These are phyloP conservation scores for Coemansia reversa DNA, from an alignment of 192 early-diverging fungal species.

Conservation along the genomic window DNA sequence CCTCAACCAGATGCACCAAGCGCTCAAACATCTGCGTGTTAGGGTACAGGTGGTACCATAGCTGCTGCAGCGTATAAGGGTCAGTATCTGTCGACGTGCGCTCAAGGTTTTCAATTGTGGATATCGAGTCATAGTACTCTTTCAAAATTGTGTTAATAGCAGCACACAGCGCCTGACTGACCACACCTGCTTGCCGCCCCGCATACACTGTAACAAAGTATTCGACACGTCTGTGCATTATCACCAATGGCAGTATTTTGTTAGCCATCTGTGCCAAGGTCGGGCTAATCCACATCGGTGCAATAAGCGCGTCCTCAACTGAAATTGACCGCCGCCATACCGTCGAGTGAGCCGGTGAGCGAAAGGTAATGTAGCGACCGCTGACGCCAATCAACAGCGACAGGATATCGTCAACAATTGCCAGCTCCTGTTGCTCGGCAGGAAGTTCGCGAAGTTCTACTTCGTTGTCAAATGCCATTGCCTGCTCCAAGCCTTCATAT, in stretches of 20 bases:
- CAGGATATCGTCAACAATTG: slow-evolving; percentile 85
- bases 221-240: slow-evolving; percentile 71
- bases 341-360: slow-evolving; percentile 29
- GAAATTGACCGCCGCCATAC: slow-evolving; percentile 49
- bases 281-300: slow-evolving; percentile 55
- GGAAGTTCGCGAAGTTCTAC: slow-evolving; percentile 43
- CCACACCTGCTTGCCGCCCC: slow-evolving; percentile 76
- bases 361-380: slow-evolving; percentile 66
- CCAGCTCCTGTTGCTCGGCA: slow-evolving; percentile 69
- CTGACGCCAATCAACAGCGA: slow-evolving; percentile 88
- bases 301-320: slow-evolving; percentile 47
- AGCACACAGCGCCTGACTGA: slow-evolving; percentile 87
- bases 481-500: slow-evolving; percentile 8
- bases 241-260: slow-evolving; percentile 75
- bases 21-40: slow-evolving; percentile 61
- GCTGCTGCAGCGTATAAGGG: slow-evolving; percentile 85
- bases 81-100: slow-evolving; percentile 53
- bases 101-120: slow-evolving; percentile 86
- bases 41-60: slow-evolving; percentile 88
- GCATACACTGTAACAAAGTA: slow-evolving; percentile 76
- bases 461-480: slow-evolving; percentile 28
- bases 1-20: slow-evolving; percentile 55
- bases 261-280: slow-evolving; percentile 68
- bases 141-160: slow-evolving; percentile 73
- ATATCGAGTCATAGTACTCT: slow-evolving; percentile 82